Conservation (phyloP, 768 basidiomycete genomes). For the Suillus plorans region DNA sequence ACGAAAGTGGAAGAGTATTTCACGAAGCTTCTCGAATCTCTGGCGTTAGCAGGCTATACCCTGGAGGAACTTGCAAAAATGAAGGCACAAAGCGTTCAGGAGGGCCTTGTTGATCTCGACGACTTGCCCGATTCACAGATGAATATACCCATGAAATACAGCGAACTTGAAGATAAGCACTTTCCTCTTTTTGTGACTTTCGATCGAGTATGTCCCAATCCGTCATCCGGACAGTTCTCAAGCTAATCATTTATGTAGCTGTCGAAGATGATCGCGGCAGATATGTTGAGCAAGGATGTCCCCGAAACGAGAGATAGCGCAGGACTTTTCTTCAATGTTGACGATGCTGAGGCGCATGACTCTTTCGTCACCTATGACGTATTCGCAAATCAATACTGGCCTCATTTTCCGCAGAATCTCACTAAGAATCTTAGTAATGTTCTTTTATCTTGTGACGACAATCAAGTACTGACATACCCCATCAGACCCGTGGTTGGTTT, state of each 20-base stretch:
- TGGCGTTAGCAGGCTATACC: slow-evolving; percentile 36
- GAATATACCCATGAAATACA: slow-evolving; percentile 46
- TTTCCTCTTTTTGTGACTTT: slow-evolving; percentile 74
- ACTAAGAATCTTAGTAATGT: slow-evolving; percentile 53
- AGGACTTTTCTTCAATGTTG: slow-evolving; percentile 14
- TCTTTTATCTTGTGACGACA: background rate
- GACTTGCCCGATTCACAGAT: slow-evolving; percentile 34
- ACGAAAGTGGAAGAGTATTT: slow-evolving; percentile 74
- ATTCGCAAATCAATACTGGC: slow-evolving; percentile 59
- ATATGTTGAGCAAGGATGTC: slow-evolving; percentile 15
- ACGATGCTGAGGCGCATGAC: slow-evolving; percentile 20
- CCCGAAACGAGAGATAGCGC: slow-evolving; percentile 6
- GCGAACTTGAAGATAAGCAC: slow-evolving; percentile 54
- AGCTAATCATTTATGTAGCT: slow-evolving; percentile 14
- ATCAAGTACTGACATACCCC: background rate
- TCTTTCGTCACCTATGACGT: slow-evolving; percentile 42
- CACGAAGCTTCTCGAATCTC: slow-evolving; percentile 45
- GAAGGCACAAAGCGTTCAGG: slow-evolving; percentile 18
- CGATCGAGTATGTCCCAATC: slow-evolving; percentile 45
- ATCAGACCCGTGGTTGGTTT: slow-evolving; percentile 61
- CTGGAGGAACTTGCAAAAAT: slow-evolving; percentile 38
- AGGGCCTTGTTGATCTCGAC: slow-evolving; percentile 32
- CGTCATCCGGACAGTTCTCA: background rate
- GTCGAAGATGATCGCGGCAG: slow-evolving; percentile 25
- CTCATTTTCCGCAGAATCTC: slow-evolving; percentile 50